These are phyloP conservation scores for Ophiostoma triangulosporum DNA, from an alignment of 2,329 filamentous ascomycete species.

Conservation along the genomic window DNA sequence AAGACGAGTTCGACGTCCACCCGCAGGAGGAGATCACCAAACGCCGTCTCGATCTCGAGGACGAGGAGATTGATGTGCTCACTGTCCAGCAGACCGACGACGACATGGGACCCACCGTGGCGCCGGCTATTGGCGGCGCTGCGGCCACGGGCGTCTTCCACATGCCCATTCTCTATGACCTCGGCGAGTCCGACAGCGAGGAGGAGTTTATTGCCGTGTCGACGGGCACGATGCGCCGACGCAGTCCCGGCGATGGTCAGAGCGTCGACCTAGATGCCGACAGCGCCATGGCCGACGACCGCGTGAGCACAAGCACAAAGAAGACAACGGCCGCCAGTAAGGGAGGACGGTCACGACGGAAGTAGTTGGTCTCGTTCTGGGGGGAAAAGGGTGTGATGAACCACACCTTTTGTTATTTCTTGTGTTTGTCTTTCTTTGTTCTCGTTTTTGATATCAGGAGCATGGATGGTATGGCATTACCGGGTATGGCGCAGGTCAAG, in stretches of 20 bases:
- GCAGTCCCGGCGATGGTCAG: slow-evolving; percentile 63
- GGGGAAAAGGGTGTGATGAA: too few species aligned
- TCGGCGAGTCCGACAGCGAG: slow-evolving; percentile 89
- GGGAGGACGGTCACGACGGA: slow-evolving; percentile 4
- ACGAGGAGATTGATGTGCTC: slow-evolving; percentile 84
- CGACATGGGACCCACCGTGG: slow-evolving; percentile 38
- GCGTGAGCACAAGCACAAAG: slow-evolving; percentile 19
- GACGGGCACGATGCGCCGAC: slow-evolving; percentile 72
- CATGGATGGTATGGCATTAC: neutral
- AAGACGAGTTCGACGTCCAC: slow-evolving; percentile 98
- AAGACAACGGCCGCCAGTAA: slow-evolving; percentile 31
- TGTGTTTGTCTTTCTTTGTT: neutral
- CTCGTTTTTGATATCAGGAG: neutral
- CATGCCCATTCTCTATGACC: slow-evolving; percentile 87
- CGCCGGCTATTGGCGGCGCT: neutral
- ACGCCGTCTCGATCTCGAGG: slow-evolving; percentile 76
- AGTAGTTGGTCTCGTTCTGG: neutral
- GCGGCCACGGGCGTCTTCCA: slow-evolving; percentile 39
- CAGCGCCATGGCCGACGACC: slow-evolving; percentile 29
- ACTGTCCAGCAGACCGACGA: slow-evolving; percentile 56
- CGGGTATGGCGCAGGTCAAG: neutral
- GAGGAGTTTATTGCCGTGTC: slow-evolving; percentile 64
- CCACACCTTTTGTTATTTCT: neutral
- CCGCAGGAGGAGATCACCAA: slow-evolving; percentile 90
- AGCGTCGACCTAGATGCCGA: slow-evolving; percentile 40